Evolutionary conservation across 2,329 filamentous ascomycete genomes (phyloP), one percentile per base, ranked within the genome.

Genomic region (Fusarium pininemorale): DNA sequence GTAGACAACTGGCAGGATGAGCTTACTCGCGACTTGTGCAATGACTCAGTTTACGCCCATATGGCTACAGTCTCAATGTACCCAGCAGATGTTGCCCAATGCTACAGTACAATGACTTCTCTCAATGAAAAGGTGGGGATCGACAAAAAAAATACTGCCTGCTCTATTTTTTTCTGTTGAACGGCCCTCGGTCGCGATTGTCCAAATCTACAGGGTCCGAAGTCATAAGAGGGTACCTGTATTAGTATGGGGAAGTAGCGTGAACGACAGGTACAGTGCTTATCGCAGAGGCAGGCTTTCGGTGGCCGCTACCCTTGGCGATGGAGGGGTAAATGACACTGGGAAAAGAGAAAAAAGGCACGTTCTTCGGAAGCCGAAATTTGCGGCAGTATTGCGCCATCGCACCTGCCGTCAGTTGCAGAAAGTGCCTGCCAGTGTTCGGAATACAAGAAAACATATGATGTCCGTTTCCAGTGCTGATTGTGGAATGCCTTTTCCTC

Each of bases 351-450:
- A 62, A 30, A 66, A 76, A 73, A 73, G 67, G 30, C 37, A 70
- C 68, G 38, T 59, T 54, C 47, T 66, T 51, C 66, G 68, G 68
- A 71, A 70, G 61, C 66, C 66, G 68, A 70, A 56, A 70, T 61
- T 61, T 66, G 48, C 20, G 51, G 53, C 51, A 61, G 64, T 73
- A 78, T 78, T 78, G 76, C 77, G 77, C 77, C 76, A 78, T 78
- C 77, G 75, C 59, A 47, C 65, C 54, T 69, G 44, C 63, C 66
- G 68, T 65, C 48, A 50, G 32, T 47, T 59, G 57, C 44, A 69
- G 28, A 38, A 37, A 45, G 50, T 57, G 24, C 37, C 66, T 62
- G 59, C 24, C 32, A 59, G 32, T 59, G 20, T 35, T 59, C 35
- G 24, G 24, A 39, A 55, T 38, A 55, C 35, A 54, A 38, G n/a